Percentiles rank a stretch among this genome's conserved stretches.
These are phyloP conservation scores for Barnettozyma pratensis DNA, from an alignment of 805 yeast species.

Conservation along the genomic window DNA sequence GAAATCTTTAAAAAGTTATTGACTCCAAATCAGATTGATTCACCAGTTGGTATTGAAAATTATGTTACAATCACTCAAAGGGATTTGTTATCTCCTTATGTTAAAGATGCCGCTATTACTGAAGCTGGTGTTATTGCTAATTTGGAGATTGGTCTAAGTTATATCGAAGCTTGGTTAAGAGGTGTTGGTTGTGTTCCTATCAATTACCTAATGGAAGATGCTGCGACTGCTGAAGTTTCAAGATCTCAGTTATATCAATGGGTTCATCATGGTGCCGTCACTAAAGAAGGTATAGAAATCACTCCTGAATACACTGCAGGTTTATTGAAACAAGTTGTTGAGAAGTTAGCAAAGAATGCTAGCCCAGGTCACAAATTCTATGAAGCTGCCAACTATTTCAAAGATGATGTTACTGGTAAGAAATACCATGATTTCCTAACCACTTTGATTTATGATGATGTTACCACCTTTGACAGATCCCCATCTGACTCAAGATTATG, in stretches of 20 bases:
- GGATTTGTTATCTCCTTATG: conserved; percentile 59
- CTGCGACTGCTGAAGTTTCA: conserved; percentile 86
- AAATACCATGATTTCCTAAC: conserved; percentile 76
- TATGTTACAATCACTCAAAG: conserved; percentile 45
- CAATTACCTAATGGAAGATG: conserved; percentile 83
- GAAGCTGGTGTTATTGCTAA: conserved; percentile 67
- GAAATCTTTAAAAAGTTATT: conserved; percentile 75
- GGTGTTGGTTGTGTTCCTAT: conserved; percentile 84
- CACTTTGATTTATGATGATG: conserved; percentile 68
- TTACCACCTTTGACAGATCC: conserved; percentile 40
- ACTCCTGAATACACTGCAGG: conserved; percentile 55
- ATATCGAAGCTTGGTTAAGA: conserved; percentile 83
- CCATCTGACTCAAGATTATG: conserved; percentile 6
- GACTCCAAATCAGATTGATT: conserved; percentile 70
- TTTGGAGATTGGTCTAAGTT: conserved; percentile 69
- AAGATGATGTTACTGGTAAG: conserved; percentile 67
- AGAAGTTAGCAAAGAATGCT: conserved; percentile 41
- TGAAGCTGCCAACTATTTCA: conserved; percentile 64
- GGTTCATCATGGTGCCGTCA: conserved; percentile 64
- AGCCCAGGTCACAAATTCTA: conserved; percentile 61
- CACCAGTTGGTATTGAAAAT: conserved; percentile 27
- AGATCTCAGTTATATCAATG: conserved; percentile 80
- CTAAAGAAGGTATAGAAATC: conserved; percentile 53
- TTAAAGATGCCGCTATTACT: conserved; percentile 59
- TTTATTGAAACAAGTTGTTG: conserved; percentile 59